These are phyloP conservation scores for Prunus mira DNA, from an alignment of 306 rosid genomes.

Conservation along the genomic window DNA sequence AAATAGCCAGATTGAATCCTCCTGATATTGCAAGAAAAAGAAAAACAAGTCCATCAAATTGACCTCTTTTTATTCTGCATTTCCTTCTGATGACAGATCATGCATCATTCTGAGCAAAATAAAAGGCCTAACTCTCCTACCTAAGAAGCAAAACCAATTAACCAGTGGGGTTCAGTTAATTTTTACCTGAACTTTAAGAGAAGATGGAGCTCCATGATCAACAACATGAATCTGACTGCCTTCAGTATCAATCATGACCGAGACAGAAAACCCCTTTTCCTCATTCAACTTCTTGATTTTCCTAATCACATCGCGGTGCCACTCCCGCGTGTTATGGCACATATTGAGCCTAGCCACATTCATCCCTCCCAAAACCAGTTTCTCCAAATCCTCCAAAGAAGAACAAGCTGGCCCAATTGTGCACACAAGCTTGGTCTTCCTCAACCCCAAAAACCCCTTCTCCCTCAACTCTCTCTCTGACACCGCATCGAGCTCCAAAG, in stretches of 20 bases:
- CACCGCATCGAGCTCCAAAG: slow-evolving; percentile 61
- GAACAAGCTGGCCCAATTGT: slow-evolving; percentile 79
- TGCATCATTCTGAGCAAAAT: not conserved
- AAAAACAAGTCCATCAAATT: slow-evolving; percentile 6
- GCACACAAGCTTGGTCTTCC: slow-evolving; percentile 89
- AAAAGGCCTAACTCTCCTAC: not conserved
- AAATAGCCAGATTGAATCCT: slow-evolving; percentile 69
- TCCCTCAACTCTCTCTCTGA: slow-evolving; percentile 68
- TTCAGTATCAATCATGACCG: slow-evolving; percentile 89
- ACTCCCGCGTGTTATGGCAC: slow-evolving; percentile 81
- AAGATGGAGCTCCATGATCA: slow-evolving; percentile 84
- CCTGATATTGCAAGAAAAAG: slow-evolving; percentile 42
- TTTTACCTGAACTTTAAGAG: slow-evolving; percentile 75
- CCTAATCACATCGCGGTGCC: slow-evolving; percentile 74
- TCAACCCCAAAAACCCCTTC: slow-evolving; percentile 74
- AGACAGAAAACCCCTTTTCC: slow-evolving; percentile 63
- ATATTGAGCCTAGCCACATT: slow-evolving; percentile 82
- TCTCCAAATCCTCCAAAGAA: slow-evolving; percentile 69
- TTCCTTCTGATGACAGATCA: not conserved
- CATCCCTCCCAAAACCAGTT: slow-evolving; percentile 80
- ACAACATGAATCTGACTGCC: slow-evolving; percentile 86
- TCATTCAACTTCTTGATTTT: slow-evolving; percentile 71
- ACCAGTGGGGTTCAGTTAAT: not conserved
- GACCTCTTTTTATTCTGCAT: not conserved
- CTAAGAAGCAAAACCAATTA: not conserved